Conservation (phyloP, 208 protist species). For the Crithidia mellificae region DNA sequence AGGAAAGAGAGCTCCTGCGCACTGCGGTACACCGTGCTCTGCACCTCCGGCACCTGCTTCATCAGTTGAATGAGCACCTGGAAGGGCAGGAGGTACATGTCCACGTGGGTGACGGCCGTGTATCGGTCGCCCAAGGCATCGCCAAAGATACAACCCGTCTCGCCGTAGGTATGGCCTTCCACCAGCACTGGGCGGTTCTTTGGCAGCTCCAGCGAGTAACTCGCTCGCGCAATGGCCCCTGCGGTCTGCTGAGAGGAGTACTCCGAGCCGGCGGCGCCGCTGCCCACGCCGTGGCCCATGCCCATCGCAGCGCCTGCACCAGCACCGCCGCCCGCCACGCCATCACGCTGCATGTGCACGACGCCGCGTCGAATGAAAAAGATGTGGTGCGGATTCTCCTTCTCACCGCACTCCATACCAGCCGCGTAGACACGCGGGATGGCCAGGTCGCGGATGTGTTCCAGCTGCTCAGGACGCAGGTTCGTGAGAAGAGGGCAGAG, state of each 20-base stretch:
- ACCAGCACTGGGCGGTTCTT: constrained; percentile 63
- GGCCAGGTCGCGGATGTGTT: constrained; percentile 57
- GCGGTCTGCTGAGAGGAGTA: constrained; percentile 17
- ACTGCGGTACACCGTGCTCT: constrained; percentile 48
- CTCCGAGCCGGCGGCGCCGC: constrained; percentile 13
- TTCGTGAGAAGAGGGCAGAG: constrained; percentile 65
- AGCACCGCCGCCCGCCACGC: constrained; percentile 8
- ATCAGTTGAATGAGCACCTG: constrained; percentile 78
- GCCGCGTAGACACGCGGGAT: constrained; percentile 65
- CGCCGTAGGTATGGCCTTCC: constrained; percentile 84
- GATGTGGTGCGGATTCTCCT: constrained; percentile 47
- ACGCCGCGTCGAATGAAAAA: constrained; percentile 81
- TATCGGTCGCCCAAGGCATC: constrained; percentile 57
- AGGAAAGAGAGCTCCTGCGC: constrained; percentile 48
- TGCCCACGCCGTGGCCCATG: not conserved
- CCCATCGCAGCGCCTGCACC: not conserved
- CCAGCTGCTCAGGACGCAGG: constrained; percentile 52
- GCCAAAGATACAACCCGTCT: constrained; percentile 73
- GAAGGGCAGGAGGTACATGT: constrained; percentile 79
- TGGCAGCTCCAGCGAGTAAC: constrained; percentile 29
- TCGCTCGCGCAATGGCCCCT: not conserved
- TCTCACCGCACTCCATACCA: constrained; percentile 68
- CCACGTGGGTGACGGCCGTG: constrained; percentile 72
- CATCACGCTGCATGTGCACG: constrained; percentile 60
- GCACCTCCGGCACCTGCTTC: constrained; percentile 70